Conservation (phyloP, 331 rosid genomes). For the Acacia pycnantha region DNA sequence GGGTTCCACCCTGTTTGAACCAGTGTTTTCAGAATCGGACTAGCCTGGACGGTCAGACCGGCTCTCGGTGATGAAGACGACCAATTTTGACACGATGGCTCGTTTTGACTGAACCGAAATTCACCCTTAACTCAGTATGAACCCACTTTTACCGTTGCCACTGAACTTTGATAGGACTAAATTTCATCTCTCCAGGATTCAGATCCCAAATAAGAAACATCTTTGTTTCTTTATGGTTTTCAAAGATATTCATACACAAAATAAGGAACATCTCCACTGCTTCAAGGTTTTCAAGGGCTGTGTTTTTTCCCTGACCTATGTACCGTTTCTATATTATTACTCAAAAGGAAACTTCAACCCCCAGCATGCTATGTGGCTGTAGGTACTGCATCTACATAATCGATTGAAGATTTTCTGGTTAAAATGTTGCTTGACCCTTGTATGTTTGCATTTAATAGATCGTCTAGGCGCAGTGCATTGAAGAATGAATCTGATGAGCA, state of each 20-base stretch:
- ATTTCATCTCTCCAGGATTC: background rate
- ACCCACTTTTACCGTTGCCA: background rate
- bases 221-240: background rate
- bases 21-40: no score
- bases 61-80: no score
- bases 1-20: background rate
- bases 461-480: background rate
- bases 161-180: background rate
- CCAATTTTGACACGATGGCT: no score
- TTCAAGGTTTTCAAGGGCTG: background rate
- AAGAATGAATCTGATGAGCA: background rate
- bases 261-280: background rate
- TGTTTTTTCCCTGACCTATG: background rate
- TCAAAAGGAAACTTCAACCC: background rate
- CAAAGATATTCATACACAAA: background rate
- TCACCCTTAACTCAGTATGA: background rate
- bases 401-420: background rate
- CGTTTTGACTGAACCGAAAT: no score
- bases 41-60: no score
- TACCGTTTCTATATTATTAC: background rate
- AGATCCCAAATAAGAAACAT: background rate
- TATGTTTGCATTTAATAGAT: background rate
- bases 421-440: background rate
- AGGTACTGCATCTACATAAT: background rate
- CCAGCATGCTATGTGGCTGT: background rate